Evolutionary conservation across 805 yeast species (phyloP).

Genomic region (Candida ulmi): DNA sequence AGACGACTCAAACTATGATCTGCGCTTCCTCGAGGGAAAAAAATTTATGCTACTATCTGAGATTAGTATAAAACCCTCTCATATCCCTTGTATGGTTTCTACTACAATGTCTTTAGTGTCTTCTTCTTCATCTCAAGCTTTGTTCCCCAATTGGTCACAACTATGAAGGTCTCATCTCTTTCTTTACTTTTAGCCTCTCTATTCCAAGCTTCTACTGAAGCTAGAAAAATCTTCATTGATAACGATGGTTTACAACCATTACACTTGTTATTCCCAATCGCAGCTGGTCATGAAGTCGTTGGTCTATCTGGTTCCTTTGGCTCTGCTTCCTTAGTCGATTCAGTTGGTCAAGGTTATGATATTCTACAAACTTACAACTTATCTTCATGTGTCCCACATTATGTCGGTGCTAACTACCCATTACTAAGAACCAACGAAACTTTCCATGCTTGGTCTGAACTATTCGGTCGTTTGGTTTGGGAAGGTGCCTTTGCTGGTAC

Average conservation of each 20-base stretch:
- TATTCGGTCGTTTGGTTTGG: slow-evolving; percentile 36
- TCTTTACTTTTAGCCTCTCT: slow-evolving; percentile 12
- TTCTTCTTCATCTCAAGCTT: too few species aligned
- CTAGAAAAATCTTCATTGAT: slow-evolving; percentile 35
- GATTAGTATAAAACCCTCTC: too few species aligned
- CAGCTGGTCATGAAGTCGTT: slow-evolving; percentile 34
- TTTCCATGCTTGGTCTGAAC: slow-evolving; percentile 32
- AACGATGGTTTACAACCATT: slow-evolving; percentile 36
- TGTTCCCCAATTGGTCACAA: too few species aligned
- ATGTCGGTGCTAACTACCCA: slow-evolving; percentile 34
- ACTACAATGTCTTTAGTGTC: too few species aligned
- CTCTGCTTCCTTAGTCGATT: slow-evolving; percentile 32
- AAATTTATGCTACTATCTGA: too few species aligned
- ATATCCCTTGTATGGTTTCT: too few species aligned
- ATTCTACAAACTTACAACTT: slow-evolving; percentile 29
- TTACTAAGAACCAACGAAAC: slow-evolving; percentile 33
- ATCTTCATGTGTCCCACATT: slow-evolving; percentile 31
- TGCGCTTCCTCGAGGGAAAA: too few species aligned
- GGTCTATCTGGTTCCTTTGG: slow-evolving; percentile 37
- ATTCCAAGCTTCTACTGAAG: slow-evolving; percentile 11
- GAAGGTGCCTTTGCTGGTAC: slow-evolving; percentile 32
- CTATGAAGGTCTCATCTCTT: slow-evolving; percentile 12
- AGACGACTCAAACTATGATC: too few species aligned
- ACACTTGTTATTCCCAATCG: slow-evolving; percentile 31
- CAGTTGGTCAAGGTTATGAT: slow-evolving; percentile 29